A percentile compares a stretch with the other conserved stretches of the same genome.
Evolutionary conservation across 2,329 filamentous ascomycete species (phyloP).

Genomic region (Fusarium neocosmosporiellum): DNA sequence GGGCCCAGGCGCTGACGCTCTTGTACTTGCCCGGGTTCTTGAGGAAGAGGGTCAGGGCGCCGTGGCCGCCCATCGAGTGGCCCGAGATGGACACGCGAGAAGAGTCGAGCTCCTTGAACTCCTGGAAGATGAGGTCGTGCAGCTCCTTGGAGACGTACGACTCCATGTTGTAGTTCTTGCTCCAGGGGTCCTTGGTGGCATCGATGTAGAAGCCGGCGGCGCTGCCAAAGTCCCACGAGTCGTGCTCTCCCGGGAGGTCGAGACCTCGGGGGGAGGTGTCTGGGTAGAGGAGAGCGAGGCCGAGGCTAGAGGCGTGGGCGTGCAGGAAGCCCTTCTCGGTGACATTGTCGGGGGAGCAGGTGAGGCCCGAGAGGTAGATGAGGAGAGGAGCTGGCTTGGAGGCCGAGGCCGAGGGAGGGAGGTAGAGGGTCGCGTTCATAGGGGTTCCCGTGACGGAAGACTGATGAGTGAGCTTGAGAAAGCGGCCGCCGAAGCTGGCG

Average conservation of each 20-base stretch:
- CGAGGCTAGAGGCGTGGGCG: slow-evolving; percentile 79
- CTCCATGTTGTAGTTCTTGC: slow-evolving; percentile 91
- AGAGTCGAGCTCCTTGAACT: slow-evolving; percentile 77
- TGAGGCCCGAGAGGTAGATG: slow-evolving; percentile 93
- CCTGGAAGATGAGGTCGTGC: slow-evolving; percentile 77
- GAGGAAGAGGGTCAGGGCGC: slow-evolving; percentile 90
- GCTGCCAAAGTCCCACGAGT: slow-evolving; percentile 89
- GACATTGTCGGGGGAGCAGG: slow-evolving; percentile 91
- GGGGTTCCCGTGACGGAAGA: slow-evolving; percentile 83
- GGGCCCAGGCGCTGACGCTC: slow-evolving; percentile 89
- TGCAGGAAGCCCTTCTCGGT: slow-evolving; percentile 92
- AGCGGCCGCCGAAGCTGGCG: slow-evolving; percentile 90
- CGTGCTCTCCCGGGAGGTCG: slow-evolving; percentile 84
- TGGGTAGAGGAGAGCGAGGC: slow-evolving; percentile 93
- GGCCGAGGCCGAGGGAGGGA: slow-evolving; percentile 76
- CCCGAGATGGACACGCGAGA: slow-evolving; percentile 84
- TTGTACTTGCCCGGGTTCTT: slow-evolving; percentile 92
- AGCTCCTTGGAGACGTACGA: slow-evolving; percentile 90
- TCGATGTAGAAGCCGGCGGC: slow-evolving; percentile 97
- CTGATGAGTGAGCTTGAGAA: slow-evolving; percentile 92
- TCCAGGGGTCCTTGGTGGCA: slow-evolving; percentile 80
- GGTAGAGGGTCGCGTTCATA: slow-evolving; percentile 93
- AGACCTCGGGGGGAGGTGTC: slow-evolving; percentile 94
- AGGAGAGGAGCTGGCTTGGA: slow-evolving; percentile 77
- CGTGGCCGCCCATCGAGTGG: slow-evolving; percentile 98